phyloP scores from a whole-genome alignment of 2,329 filamentous ascomycete genomes.

The Microcyclospora tardicrescens region DNA sequence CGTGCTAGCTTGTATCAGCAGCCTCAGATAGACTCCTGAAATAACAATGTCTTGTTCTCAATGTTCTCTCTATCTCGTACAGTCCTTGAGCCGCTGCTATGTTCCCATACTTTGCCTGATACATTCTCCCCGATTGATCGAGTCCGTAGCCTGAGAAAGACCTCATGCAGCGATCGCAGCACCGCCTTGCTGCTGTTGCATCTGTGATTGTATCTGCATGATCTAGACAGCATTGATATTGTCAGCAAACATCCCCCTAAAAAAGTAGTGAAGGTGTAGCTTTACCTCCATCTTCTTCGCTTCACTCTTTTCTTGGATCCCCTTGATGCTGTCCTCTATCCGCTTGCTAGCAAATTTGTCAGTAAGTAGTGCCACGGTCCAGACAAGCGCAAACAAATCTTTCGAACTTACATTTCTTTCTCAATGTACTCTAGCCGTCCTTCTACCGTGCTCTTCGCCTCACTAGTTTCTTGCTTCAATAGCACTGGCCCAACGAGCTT shows the following conservation, averaged over 20 bases:
- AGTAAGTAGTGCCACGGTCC: background rate
- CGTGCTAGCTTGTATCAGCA: no score
- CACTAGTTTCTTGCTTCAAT: slow-evolving; percentile 83
- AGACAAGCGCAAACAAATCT: background rate
- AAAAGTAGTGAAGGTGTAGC: slow-evolving; percentile 1
- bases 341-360: slow-evolving; percentile 39
- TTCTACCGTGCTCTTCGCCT: slow-evolving; percentile 83
- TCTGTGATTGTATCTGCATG: slow-evolving; percentile 31
- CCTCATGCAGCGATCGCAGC: no score
- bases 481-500: slow-evolving; percentile 89
- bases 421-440: slow-evolving; percentile 83
- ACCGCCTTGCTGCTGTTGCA: slow-evolving; percentile 19
- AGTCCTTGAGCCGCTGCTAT: no score
- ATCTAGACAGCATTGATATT: slow-evolving; percentile 21
- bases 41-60: no score
- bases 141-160: no score
- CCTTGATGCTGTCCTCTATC: slow-evolving; percentile 52
- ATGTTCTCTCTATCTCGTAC: no score
- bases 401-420: slow-evolving; percentile 66
- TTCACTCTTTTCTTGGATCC: slow-evolving; percentile 51
- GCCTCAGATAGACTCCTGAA: no score
- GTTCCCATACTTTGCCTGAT: no score
- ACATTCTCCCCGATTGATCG: no score
- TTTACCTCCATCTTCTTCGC: slow-evolving; percentile 51
- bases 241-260: background rate